A percentile compares a stretch with the other conserved stretches of the same genome.
These are phyloP conservation scores for Boletus sp. DNA, from an alignment of 768 basidiomycete species.

Conservation along the genomic window DNA sequence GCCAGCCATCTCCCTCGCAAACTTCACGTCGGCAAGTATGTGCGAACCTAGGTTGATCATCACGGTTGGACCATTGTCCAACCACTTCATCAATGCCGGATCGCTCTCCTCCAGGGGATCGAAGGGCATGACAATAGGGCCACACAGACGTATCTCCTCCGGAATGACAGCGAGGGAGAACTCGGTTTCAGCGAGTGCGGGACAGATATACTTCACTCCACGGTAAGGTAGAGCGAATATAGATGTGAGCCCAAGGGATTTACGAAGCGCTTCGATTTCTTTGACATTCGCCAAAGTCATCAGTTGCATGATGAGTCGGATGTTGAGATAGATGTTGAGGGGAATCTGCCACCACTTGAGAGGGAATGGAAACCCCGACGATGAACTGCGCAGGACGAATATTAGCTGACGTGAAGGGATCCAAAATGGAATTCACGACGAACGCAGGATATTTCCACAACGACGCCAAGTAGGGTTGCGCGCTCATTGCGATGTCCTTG, in stretches of 20 bases:
- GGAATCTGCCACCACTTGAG: conserved; percentile 19
- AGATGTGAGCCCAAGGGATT: conserved; percentile 1
- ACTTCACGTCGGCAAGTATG: background rate
- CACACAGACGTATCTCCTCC: no score
- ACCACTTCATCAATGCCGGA: no score
- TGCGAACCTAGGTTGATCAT: no score
- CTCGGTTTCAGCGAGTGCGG: conserved; percentile 2
- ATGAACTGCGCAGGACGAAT: background rate
- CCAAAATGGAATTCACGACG: background rate
- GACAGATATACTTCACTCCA: conserved; percentile 5
- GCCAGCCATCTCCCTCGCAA: background rate
- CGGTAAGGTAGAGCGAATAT: background rate
- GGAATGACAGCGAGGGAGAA: background rate
- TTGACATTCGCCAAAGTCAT: background rate
- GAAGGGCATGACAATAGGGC: no score
- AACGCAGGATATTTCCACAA: conserved; percentile 13
- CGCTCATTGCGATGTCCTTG: background rate
- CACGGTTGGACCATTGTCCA: no score
- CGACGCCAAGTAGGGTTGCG: background rate
- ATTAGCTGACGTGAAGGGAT: background rate
- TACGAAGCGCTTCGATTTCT: background rate
- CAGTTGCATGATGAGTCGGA: background rate
- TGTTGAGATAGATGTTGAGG: conserved; percentile 8
- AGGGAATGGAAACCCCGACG: conserved; percentile 12
- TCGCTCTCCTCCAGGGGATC: no score